Evolutionary conservation across 208 protist species (phyloP).

Genomic region (Vickermania ingenoplastis): DNA sequence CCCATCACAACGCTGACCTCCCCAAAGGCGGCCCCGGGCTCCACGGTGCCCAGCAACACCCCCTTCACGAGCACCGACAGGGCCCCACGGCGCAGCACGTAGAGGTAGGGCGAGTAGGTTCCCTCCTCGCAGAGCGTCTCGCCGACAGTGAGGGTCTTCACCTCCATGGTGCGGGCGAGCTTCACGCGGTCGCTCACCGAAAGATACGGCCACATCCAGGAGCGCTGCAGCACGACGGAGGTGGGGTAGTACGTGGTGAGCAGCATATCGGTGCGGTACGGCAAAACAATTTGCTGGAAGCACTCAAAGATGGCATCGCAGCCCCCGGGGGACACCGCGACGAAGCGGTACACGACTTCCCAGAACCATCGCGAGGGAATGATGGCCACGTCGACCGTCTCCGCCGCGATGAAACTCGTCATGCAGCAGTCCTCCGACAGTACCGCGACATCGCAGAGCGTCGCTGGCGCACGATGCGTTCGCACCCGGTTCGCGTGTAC

Average conservation of each 20-base stretch:
- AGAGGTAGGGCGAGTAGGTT: slow-evolving; percentile 53
- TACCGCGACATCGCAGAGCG: slow-evolving; percentile 58
- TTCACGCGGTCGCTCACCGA: slow-evolving; percentile 64
- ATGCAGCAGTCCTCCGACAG: slow-evolving; percentile 68
- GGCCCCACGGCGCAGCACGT: slow-evolving; percentile 69
- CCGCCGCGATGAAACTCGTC: slow-evolving; percentile 30
- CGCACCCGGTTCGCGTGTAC: slow-evolving; percentile 23
- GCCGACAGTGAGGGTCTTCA: slow-evolving; percentile 57
- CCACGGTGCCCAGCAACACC: slow-evolving; percentile 47
- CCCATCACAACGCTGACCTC: slow-evolving; percentile 74
- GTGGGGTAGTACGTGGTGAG: slow-evolving; percentile 56
- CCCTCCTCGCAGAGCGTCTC: slow-evolving; percentile 72
- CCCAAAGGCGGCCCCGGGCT: slow-evolving; percentile 61
- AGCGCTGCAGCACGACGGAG: slow-evolving; percentile 61
- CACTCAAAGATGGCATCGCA: slow-evolving; percentile 29
- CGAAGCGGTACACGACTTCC: slow-evolving; percentile 46
- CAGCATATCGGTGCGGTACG: slow-evolving; percentile 54
- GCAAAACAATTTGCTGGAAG: slow-evolving; percentile 41
- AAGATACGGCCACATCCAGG: slow-evolving; percentile 78
- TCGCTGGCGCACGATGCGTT: slow-evolving; percentile 30
- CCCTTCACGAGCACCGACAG: slow-evolving; percentile 56
- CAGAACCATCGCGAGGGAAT: slow-evolving; percentile 78
- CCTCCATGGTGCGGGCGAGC: slow-evolving; percentile 57
- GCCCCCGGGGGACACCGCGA: slow-evolving; percentile 20
- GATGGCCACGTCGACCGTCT: slow-evolving; percentile 57